Evolutionary conservation across 78 protist genomes (phyloP).

Genomic region (Dictyostelium brefeldianum): DNA sequence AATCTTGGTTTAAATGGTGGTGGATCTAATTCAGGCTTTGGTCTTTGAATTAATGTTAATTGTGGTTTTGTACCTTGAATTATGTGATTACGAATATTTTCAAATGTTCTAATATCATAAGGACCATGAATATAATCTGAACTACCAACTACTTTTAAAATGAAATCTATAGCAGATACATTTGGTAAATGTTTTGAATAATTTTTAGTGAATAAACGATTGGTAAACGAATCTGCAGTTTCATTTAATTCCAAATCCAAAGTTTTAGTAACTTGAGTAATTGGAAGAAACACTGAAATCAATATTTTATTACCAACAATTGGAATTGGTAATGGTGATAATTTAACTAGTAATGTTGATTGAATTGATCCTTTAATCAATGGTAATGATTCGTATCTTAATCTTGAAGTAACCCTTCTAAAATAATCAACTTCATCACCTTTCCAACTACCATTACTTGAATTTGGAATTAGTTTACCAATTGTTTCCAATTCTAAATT

Average conservation of each 20-base stretch:
- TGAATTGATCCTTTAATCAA: slow-evolving; percentile 64
- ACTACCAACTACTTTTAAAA: slow-evolving; percentile 53
- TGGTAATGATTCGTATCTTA: slow-evolving; percentile 56
- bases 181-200: slow-evolving; percentile 75
- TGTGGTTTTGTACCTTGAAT: slow-evolving; percentile 62
- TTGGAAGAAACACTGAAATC: slow-evolving; percentile 52
- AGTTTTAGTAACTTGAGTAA: slow-evolving; percentile 51
- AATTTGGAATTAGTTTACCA: slow-evolving; percentile 31
- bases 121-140: slow-evolving; percentile 79
- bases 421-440: slow-evolving; percentile 79
- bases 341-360: background rate
- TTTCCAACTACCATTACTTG: slow-evolving; percentile 21
- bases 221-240: slow-evolving; percentile 54
- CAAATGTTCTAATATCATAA: slow-evolving; percentile 42
- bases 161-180: slow-evolving; percentile 42
- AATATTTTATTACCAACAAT: slow-evolving; percentile 1
- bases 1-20: slow-evolving; percentile 72
- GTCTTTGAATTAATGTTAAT: slow-evolving; percentile 47
- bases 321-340: slow-evolving; percentile 72
- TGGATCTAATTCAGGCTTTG: slow-evolving; percentile 56
- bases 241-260: slow-evolving; percentile 31
- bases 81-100: slow-evolving; percentile 30
- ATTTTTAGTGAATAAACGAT: slow-evolving; percentile 43
- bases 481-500: slow-evolving; percentile 14
- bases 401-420: slow-evolving; percentile 38